A percentile compares a stretch with the other conserved stretches of the same genome.
These are phyloP conservation scores for Thielaviopsis populi DNA, from an alignment of 2,329 filamentous ascomycete genomes.

Conservation along the genomic window DNA sequence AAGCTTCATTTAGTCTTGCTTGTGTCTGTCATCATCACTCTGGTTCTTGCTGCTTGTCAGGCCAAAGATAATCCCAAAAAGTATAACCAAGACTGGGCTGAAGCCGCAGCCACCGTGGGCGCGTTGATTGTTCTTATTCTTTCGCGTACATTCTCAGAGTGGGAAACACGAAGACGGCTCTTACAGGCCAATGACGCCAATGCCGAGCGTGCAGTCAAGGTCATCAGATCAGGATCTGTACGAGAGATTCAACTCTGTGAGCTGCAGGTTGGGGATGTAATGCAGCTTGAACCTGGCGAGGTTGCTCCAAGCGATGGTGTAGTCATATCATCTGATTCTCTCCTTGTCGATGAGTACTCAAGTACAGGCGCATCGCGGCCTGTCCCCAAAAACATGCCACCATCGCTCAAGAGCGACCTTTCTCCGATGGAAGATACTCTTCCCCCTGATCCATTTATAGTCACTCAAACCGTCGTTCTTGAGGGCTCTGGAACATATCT, in stretches of 20 bases:
- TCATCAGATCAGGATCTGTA: conserved; percentile 58
- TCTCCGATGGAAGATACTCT: background rate
- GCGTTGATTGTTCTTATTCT: conserved; percentile 63
- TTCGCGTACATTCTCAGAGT: conserved; percentile 67
- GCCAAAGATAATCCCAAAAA: conserved; percentile 39
- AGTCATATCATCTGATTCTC: conserved; percentile 48
- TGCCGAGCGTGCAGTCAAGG: conserved; percentile 58
- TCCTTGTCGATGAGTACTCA: conserved; percentile 53
- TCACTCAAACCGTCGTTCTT: conserved; percentile 63
- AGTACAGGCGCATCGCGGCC: conserved; percentile 63
- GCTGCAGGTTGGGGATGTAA: conserved; percentile 57
- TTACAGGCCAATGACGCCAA: conserved; percentile 70
- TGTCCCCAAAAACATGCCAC: conserved; percentile 40
- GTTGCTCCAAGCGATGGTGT: conserved; percentile 59
- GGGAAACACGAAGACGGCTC: conserved; percentile 69
- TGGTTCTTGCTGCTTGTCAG: conserved; percentile 62
- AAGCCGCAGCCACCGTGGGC: conserved; percentile 64
- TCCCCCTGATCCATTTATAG: conserved; percentile 59
- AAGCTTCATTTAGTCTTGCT: conserved; percentile 62
- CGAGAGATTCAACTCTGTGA: conserved; percentile 56
- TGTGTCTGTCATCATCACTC: conserved; percentile 55
- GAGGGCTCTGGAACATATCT: conserved; percentile 64
- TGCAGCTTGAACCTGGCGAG: conserved; percentile 59
- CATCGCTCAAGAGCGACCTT: background rate
- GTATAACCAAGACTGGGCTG: conserved; percentile 60